Conservation (phyloP, 2,329 filamentous ascomycete species). For the Lizonia empirigonia region DNA sequence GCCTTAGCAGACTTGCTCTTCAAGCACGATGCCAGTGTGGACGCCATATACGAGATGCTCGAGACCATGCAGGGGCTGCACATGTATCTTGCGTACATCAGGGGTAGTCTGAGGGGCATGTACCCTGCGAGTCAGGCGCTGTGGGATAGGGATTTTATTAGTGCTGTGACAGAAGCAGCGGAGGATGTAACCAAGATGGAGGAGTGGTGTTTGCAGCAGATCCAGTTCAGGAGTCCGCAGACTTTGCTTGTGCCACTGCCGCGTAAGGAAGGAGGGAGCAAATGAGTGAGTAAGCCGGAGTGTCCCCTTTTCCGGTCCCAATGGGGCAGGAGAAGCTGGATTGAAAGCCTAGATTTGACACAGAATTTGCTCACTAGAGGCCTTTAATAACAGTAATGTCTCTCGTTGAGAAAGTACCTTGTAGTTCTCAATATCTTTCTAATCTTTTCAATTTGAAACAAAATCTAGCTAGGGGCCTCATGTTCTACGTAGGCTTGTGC, state of each 20-base stretch:
- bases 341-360: too few species aligned
- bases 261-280: not conserved
- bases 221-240: constrained; percentile 12
- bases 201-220: constrained; percentile 17
- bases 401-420: too few species aligned
- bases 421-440: too few species aligned
- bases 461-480: too few species aligned
- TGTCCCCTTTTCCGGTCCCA: too few species aligned
- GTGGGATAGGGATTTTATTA: constrained; percentile 2
- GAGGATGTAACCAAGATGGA: constrained; percentile 12
- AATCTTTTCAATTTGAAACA: too few species aligned
- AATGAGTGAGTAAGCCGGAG: too few species aligned
- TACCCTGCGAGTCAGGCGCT: constrained; percentile 7
- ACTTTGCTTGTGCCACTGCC: constrained; percentile 10
- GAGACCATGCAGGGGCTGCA: constrained; percentile 11
- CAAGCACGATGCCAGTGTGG: constrained; percentile 1
- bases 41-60: constrained; percentile 9
- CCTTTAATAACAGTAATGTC: too few species aligned
- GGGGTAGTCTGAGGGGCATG: constrained; percentile 5
- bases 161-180: not conserved
- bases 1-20: constrained; percentile 5
- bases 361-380: too few species aligned
- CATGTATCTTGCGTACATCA: constrained; percentile 7
- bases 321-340: too few species aligned
- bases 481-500: too few species aligned